Conservation (phyloP, 345 rosid genomes). For the Durio zibethinus region DNA sequence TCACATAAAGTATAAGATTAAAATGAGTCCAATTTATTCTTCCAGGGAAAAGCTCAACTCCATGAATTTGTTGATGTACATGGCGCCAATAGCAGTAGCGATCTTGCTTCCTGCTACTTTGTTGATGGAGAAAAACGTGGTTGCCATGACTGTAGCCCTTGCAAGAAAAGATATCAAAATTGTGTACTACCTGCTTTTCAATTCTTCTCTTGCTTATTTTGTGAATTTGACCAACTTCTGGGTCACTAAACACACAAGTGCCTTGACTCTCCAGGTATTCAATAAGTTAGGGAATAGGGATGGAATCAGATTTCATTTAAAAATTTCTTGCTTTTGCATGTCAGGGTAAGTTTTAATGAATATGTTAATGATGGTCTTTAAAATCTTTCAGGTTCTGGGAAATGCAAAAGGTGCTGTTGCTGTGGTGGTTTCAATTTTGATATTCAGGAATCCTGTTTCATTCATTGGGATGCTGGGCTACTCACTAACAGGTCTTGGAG, state of each 20-base stretch:
- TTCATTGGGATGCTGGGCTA: constrained; percentile 58
- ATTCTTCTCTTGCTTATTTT: constrained; percentile 48
- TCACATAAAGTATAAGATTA: background rate
- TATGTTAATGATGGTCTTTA: background rate
- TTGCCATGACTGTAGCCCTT: constrained; percentile 36
- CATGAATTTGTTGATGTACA: constrained; percentile 53
- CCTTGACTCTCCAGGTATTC: constrained; percentile 53
- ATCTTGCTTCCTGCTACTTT: constrained; percentile 51
- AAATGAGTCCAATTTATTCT: background rate
- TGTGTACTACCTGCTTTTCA: constrained; percentile 50
- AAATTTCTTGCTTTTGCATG: background rate
- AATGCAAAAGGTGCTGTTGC: constrained; percentile 67
- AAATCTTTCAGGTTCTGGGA: constrained; percentile 47
- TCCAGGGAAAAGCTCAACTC: constrained; percentile 59
- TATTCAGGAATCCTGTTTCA: constrained; percentile 57
- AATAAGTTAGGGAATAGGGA: background rate
- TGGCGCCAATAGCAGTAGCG: constrained; percentile 52
- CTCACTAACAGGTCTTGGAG: constrained; percentile 49
- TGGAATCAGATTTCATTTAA: background rate
- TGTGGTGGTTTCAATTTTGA: constrained; percentile 51
- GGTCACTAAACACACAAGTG: constrained; percentile 59
- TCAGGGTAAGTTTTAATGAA: background rate
- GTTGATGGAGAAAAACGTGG: constrained; percentile 50
- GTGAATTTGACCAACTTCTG: constrained; percentile 56
- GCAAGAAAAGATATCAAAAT: constrained; percentile 50